These are phyloP conservation scores for Suillus subaureus DNA, from an alignment of 768 basidiomycete species.

Conservation along the genomic window DNA sequence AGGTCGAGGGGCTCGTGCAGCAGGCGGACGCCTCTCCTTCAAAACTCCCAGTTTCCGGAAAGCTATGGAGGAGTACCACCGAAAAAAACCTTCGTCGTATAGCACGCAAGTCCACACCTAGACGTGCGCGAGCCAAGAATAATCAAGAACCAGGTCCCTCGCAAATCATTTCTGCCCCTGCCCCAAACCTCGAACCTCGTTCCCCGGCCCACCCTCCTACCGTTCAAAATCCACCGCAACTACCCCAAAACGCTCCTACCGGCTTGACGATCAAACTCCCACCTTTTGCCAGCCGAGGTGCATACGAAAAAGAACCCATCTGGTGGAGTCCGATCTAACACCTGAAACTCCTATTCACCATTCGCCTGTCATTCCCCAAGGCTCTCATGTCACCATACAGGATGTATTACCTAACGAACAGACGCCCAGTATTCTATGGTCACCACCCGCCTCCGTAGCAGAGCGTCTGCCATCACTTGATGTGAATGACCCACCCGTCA, in stretches of 20 bases:
- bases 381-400: neutral
- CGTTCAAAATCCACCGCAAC: neutral
- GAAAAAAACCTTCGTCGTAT: constrained; percentile 4
- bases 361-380: neutral
- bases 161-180: too few relatives aligned
- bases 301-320: neutral
- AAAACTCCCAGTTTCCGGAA: neutral
- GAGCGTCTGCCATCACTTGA: neutral
- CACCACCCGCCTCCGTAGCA: neutral
- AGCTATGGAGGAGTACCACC: constrained; percentile 1
- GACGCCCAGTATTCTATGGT: neutral
- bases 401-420: neutral
- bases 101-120: neutral
- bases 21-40: neutral
- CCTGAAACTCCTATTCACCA: neutral
- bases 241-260: neutral
- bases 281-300: neutral
- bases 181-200: too few relatives aligned
- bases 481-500: neutral
- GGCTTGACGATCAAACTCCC: constrained; percentile 1
- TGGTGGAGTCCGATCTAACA: neutral
- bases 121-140: neutral
- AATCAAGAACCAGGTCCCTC: neutral
- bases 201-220: too few relatives aligned
- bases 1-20: constrained; percentile 2